phyloP scores from a whole-genome alignment of 139 green algal species.

The Haematococcus sp. region DNA sequence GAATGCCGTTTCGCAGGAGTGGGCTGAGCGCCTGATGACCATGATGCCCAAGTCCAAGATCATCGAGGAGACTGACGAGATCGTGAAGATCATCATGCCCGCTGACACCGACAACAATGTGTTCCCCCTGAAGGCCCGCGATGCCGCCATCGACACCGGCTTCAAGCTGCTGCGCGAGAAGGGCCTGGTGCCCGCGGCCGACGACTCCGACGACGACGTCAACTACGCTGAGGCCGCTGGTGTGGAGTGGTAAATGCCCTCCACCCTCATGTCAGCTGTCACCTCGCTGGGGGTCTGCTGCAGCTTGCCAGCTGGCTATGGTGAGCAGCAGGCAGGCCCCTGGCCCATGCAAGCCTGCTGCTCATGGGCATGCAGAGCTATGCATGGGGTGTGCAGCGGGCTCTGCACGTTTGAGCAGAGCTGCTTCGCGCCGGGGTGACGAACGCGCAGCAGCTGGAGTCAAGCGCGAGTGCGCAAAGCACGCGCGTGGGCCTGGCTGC shows the following conservation, averaged over 20 bases:
- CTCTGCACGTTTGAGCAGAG: no score
- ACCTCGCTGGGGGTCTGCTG: no score
- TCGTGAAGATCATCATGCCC: slow-evolving; percentile 45
- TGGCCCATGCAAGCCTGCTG: no score
- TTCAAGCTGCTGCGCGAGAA: slow-evolving; percentile 69
- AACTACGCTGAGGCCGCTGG: slow-evolving; percentile 45
- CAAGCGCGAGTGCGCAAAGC: no score
- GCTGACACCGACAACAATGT: slow-evolving; percentile 42
- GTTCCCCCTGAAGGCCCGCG: slow-evolving; percentile 77
- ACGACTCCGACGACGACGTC: slow-evolving; percentile 62
- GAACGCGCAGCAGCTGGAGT: no score
- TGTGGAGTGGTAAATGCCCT: slow-evolving; percentile 3
- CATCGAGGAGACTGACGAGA: slow-evolving; percentile 48
- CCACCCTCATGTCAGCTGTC: no score
- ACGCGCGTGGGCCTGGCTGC: no score
- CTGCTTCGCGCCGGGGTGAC: no score
- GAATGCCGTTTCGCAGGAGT: slow-evolving; percentile 21
- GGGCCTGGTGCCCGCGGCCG: slow-evolving; percentile 59
- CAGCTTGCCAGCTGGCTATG: no score
- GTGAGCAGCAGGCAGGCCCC: no score
- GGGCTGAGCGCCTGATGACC: slow-evolving; percentile 32
- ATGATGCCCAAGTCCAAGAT: slow-evolving; percentile 24
- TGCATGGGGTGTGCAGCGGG: no score
- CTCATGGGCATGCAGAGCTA: no score
- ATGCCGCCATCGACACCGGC: slow-evolving; percentile 56